These are phyloP conservation scores for Cryphonectria naterciae DNA, from an alignment of 2,329 filamentous ascomycete genomes.

Conservation along the genomic window DNA sequence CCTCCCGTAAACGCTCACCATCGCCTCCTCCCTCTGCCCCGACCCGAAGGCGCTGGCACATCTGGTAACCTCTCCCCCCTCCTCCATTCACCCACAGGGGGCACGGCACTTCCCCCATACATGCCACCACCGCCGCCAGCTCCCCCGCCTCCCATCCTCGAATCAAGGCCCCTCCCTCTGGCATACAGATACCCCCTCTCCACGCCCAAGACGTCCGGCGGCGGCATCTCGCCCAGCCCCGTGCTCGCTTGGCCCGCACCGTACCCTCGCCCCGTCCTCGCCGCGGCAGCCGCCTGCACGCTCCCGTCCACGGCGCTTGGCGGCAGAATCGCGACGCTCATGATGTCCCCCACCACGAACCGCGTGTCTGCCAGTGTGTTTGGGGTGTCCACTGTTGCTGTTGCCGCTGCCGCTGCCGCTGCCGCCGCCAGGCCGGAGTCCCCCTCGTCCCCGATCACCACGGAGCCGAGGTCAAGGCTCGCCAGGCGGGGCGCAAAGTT, in stretches of 20 bases:
- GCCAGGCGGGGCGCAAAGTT: constrained; percentile 59
- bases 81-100: constrained; percentile 63
- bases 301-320: constrained; percentile 71
- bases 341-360: constrained; percentile 88
- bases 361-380: constrained; percentile 77
- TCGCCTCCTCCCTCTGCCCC: constrained; percentile 51
- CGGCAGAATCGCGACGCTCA: constrained; percentile 80
- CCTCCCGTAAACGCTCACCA: constrained; percentile 31
- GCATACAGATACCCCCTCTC: constrained; percentile 48
- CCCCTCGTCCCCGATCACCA: constrained; percentile 71
- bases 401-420: constrained; percentile 27
- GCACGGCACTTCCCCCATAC: constrained; percentile 42
- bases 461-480: constrained; percentile 79
- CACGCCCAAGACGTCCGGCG: constrained; percentile 37
- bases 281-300: constrained; percentile 66
- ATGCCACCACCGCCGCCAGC: constrained; percentile 31
- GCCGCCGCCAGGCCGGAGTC: constrained; percentile 37
- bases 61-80: constrained; percentile 67
- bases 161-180: constrained; percentile 26
- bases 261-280: constrained; percentile 48
- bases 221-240: constrained; percentile 33
- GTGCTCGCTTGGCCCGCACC: constrained; percentile 42
- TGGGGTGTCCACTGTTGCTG: constrained; percentile 61
- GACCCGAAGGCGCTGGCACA: constrained; percentile 45
- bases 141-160: constrained; percentile 42